phyloP scores from a whole-genome alignment of 2,329 filamentous ascomycete species.

The Myrmaecium sp. region DNA sequence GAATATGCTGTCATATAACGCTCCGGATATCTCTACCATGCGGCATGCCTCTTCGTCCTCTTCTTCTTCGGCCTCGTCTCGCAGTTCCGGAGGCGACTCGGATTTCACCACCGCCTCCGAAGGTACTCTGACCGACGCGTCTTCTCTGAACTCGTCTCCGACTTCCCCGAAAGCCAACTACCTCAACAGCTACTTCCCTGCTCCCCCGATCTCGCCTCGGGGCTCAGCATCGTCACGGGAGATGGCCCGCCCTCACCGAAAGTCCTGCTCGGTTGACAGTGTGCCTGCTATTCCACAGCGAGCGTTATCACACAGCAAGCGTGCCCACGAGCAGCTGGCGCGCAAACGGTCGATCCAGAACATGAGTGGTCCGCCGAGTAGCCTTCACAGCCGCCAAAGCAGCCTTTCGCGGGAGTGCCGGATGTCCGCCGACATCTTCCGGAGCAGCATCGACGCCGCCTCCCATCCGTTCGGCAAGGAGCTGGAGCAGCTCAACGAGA shows the following conservation, averaged over 20 bases:
- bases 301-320: slow-evolving; percentile 77
- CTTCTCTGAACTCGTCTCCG: slow-evolving; percentile 29
- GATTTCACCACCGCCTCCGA: slow-evolving; percentile 46
- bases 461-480: slow-evolving; percentile 74
- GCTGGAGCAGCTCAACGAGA: slow-evolving; percentile 78
- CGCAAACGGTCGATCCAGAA: slow-evolving; percentile 45
- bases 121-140: slow-evolving; percentile 52
- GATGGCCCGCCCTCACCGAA: no score
- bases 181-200: slow-evolving; percentile 39
- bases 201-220: no score
- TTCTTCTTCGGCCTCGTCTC: slow-evolving; percentile 29
- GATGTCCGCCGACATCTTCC: slow-evolving; percentile 26
- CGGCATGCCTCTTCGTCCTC: slow-evolving; percentile 29
- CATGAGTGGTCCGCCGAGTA: slow-evolving; percentile 19
- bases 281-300: slow-evolving; percentile 58
- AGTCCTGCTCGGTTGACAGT: slow-evolving; percentile 42
- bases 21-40: slow-evolving; percentile 52
- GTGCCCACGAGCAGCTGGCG: slow-evolving; percentile 59
- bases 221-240: no score
- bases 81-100: slow-evolving; percentile 53
- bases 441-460: slow-evolving; percentile 15
- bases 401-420: slow-evolving; percentile 40
- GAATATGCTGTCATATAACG: slow-evolving; percentile 90
- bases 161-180: slow-evolving; percentile 39
- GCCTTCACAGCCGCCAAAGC: slow-evolving; percentile 33